Evolutionary conservation across 108 stramenopile species (phyloP).

Genomic region (Pseudonitzschia multiseries): DNA sequence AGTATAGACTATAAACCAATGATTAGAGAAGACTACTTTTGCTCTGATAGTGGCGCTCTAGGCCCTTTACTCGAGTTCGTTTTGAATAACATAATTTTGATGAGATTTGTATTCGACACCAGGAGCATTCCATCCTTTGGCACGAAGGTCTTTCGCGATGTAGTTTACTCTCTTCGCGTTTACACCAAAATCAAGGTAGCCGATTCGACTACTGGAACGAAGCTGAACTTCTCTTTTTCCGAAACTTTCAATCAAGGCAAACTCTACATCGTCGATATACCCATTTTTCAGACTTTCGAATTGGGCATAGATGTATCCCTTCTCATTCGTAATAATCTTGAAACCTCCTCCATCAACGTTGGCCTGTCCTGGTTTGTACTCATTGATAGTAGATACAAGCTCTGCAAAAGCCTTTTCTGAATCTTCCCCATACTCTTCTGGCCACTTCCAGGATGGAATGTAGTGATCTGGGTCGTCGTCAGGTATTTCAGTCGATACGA

Average conservation of each 20-base stretch:
- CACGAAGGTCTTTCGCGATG: slow-evolving; percentile 57
- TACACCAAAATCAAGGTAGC: slow-evolving; percentile 84
- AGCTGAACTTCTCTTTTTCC: slow-evolving; percentile 58
- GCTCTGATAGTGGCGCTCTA: background rate
- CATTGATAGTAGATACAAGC: slow-evolving; percentile 53
- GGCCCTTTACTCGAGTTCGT: slow-evolving; percentile 33
- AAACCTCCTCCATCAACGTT: slow-evolving; percentile 90
- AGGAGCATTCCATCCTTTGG: slow-evolving; percentile 74
- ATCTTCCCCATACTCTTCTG: slow-evolving; percentile 33
- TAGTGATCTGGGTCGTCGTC: slow-evolving; percentile 64
- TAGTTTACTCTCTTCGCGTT: slow-evolving; percentile 84
- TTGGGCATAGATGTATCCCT: slow-evolving; percentile 75
- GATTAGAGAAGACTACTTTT: background rate
- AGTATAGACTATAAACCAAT: background rate
- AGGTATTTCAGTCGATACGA: slow-evolving; percentile 67
- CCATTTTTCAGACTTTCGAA: slow-evolving; percentile 85
- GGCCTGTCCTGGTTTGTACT: slow-evolving; percentile 73
- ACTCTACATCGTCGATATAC: slow-evolving; percentile 31
- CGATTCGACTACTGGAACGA: slow-evolving; percentile 69
- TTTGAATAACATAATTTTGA: slow-evolving; percentile 66
- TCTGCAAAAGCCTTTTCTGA: slow-evolving; percentile 56
- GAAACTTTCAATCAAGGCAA: slow-evolving; percentile 30
- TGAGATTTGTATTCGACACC: slow-evolving; percentile 73
- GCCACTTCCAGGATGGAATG: slow-evolving; percentile 73
- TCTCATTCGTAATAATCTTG: slow-evolving; percentile 66